Evolutionary conservation across 768 basidiomycete genomes (phyloP), one percentile per base, ranked within the genome.

Genomic region (Mycena maculata): DNA sequence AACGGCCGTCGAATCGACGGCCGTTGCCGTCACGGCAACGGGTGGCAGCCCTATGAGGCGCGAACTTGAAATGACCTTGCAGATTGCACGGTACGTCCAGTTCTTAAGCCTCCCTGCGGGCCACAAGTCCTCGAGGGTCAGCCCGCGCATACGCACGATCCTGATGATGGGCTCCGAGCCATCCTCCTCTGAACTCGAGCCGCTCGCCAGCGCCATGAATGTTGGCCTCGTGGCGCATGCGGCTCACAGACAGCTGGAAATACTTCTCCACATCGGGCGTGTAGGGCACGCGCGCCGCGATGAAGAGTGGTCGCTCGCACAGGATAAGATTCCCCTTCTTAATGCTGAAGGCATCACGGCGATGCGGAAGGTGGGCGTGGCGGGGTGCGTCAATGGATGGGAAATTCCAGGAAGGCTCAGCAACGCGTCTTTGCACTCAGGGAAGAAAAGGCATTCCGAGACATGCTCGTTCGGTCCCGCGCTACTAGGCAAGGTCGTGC

Each of bases 261-360:
- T 42, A 33, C 23, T 60, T 67, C 65, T 79, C 78, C 68, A 65
- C 67, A 28, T 76, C 67, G n/a, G 50, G 11, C 27, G 30, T 41
- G 41, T 38, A 42, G 20, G 49, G 13, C 13, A 45, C 53, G 38
- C 57, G 47, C 10, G 62, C 64, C 41, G 65, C 52, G 11, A 82
- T 68, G n/a, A 83, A 67, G 31, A 82, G 68, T 0, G 81, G 79
- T 2, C 81, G 77, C 60, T 83, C 81, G 22, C 71, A 71, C 22
- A 81, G 62, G 45, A 83, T 77, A 15, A 79, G 66, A 16, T 78
- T 78, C 47, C 77, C 77, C 11, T 57, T 57, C 25, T 70, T 69
- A 52, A 81, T 76, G n/a, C 81, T 78, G 63, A 80, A 73, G 39
- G 52, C 20, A 42, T 55, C 41, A 60, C 71, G 41, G 49, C 55